Conservation (phyloP, 768 basidiomycete species). For the Suillus tomentosus region DNA sequence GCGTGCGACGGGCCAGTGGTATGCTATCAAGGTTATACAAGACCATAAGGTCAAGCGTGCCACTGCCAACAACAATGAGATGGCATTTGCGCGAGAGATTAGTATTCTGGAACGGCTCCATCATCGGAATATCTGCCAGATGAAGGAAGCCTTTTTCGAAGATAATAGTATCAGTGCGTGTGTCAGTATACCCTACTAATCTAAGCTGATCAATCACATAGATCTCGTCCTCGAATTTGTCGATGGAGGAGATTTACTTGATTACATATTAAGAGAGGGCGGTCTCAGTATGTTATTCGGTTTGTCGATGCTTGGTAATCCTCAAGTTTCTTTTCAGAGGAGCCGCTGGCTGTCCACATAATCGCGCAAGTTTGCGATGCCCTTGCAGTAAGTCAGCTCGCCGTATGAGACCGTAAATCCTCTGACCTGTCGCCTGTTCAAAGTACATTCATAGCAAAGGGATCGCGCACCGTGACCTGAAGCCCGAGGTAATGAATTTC, state of each 20-base stretch:
- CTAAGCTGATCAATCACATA: conserved; percentile 36
- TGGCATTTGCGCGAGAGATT: conserved; percentile 68
- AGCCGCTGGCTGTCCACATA: conserved; percentile 63
- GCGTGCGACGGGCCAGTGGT: conserved; percentile 68
- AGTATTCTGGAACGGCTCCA: conserved; percentile 73
- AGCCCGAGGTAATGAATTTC: conserved; percentile 63
- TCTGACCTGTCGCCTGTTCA: conserved; percentile 11
- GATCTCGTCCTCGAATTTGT: conserved; percentile 85
- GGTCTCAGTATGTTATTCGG: conserved; percentile 57
- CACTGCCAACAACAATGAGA: conserved; percentile 34
- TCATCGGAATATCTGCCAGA: conserved; percentile 81
- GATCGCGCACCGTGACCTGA: conserved; percentile 91
- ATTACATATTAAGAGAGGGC: conserved; percentile 63
- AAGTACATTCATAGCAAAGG: conserved; percentile 72
- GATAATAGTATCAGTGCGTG: conserved; percentile 59
- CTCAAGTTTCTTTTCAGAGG: conserved; percentile 33
- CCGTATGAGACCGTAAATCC: not conserved
- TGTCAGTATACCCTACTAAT: conserved; percentile 13
- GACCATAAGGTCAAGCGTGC: conserved; percentile 45
- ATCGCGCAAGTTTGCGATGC: conserved; percentile 85
- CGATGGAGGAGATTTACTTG: conserved; percentile 86
- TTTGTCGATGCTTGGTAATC: not conserved
- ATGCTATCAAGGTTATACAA: conserved; percentile 89
- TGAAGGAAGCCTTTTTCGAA: conserved; percentile 77
- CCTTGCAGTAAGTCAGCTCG: conserved; percentile 51